Evolutionary conservation across 108 stramenopile species (phyloP).

Genomic region (Pseudonitzschia multiseries): DNA sequence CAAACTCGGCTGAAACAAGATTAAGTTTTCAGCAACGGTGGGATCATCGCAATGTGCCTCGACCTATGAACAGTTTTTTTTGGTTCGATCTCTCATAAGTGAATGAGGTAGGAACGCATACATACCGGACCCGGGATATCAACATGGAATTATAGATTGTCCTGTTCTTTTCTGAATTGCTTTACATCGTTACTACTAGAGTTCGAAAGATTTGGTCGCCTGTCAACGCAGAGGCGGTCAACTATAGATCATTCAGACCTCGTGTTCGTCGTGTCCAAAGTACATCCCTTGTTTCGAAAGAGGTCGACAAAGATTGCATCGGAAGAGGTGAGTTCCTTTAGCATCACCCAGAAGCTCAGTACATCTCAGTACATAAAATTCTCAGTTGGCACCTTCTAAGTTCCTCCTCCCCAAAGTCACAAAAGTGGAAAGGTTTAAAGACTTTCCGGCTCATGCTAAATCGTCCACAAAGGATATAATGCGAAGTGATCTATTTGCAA

Average conservation of each 20-base stretch:
- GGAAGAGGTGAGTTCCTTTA: too few relatives aligned
- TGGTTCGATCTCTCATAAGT: too few relatives aligned
- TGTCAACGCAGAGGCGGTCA: too few relatives aligned
- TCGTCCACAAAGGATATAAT: background rate
- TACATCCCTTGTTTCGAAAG: too few relatives aligned
- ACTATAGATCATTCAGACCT: too few relatives aligned
- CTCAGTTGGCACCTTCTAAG: background rate
- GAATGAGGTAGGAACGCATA: background rate
- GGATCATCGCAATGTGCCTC: background rate
- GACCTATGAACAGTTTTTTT: too few relatives aligned
- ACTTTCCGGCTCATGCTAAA: background rate
- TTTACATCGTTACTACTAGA: too few relatives aligned
- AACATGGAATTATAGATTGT: background rate
- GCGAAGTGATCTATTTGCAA: background rate
- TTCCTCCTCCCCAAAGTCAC: background rate
- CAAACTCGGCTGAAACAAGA: constrained; percentile 5
- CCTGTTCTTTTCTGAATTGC: background rate
- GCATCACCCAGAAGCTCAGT: too few relatives aligned
- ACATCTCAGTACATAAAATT: too few relatives aligned
- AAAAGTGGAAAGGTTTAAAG: background rate
- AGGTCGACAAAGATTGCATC: too few relatives aligned
- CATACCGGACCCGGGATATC: background rate
- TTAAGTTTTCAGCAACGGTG: background rate
- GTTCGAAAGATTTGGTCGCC: background rate
- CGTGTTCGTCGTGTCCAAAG: too few relatives aligned